phyloP scores from a whole-genome alignment of 129 eudicot species.

The Flaveria bidentis region DNA sequence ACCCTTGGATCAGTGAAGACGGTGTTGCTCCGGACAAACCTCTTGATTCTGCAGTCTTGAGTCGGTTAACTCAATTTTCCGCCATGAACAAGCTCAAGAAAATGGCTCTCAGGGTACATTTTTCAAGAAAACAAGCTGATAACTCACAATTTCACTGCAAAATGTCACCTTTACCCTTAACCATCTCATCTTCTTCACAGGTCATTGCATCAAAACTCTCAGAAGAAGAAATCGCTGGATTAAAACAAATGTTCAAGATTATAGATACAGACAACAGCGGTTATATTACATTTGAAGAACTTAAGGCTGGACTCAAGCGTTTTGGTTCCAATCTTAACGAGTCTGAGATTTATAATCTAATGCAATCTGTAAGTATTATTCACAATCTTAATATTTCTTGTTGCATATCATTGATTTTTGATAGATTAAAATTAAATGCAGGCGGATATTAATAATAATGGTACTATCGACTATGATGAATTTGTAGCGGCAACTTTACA shows the following conservation, averaged over 20 bases:
- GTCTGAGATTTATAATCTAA: constrained; percentile 38
- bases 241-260: constrained; percentile 44
- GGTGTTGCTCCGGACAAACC: constrained; percentile 91
- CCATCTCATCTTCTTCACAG: constrained; percentile 27
- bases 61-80: constrained; percentile 72
- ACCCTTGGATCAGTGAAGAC: constrained; percentile 76
- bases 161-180: constrained; percentile 28
- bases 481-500: constrained; percentile 79
- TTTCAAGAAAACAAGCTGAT: neutral
- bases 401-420: neutral
- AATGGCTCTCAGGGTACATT: constrained; percentile 84
- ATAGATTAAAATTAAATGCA: constrained; percentile 32
- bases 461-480: constrained; percentile 68
- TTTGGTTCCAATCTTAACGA: constrained; percentile 40
- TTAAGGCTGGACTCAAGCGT: constrained; percentile 40
- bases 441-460: constrained; percentile 75
- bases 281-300: constrained; percentile 46
- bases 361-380: constrained; percentile 39
- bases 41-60: constrained; percentile 78
- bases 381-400: neutral
- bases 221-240: constrained; percentile 44
- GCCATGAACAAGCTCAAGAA: constrained; percentile 86
- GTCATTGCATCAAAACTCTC: constrained; percentile 38
- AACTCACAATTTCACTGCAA: neutral
- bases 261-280: constrained; percentile 46